Evolutionary conservation across 345 rosid species (phyloP), one percentile per base, ranked within the genome.

Genomic region (Gossypium anomalum): DNA sequence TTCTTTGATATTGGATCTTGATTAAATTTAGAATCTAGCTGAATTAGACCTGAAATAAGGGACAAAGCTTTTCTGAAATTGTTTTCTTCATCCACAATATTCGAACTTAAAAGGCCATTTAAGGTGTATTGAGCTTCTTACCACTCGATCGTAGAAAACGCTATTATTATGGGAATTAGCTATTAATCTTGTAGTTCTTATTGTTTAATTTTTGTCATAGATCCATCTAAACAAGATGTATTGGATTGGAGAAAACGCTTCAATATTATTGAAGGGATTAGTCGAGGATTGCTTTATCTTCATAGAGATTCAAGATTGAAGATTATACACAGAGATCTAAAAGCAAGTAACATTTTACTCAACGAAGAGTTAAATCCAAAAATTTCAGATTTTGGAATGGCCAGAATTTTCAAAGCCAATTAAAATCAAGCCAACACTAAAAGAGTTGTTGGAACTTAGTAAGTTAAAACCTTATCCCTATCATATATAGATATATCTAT

Each of bases 381-480:
- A 23, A 76, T 80, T 61, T 80, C 82, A 49, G 82, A 82, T 15
- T 84, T 82, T 70, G 85, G 83, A 17, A 84, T 80, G 82, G 85
- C 85, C 7, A 78, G 80, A 41, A 79, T 71, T 56, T 82, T 80
- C 47, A 64, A 47, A 52, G 60, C 70, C 9, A 68, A 71, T 56
- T 55, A 79, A 75, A 78, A 75, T 23, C 75, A 55, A 55, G 83
- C 72, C 15, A 67, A 77, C 38, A 81, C 81, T 1, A 6, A 1
- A 2, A 75, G 78, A 52, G 79, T 81, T 2, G 81, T 77, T 0
- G 89, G 83, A 11, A 80, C 84, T 9, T 72, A 34, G 79, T 79
- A 78, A 44, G 20, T 38, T 20, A 0, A 3, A 29, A n/a, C 2
- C 17, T 71, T 70, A 7, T 29, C 7, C 27, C 20, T 52, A 55